phyloP scores from a whole-genome alignment of 179 eudicot genomes.

The Silene coronaria region DNA sequence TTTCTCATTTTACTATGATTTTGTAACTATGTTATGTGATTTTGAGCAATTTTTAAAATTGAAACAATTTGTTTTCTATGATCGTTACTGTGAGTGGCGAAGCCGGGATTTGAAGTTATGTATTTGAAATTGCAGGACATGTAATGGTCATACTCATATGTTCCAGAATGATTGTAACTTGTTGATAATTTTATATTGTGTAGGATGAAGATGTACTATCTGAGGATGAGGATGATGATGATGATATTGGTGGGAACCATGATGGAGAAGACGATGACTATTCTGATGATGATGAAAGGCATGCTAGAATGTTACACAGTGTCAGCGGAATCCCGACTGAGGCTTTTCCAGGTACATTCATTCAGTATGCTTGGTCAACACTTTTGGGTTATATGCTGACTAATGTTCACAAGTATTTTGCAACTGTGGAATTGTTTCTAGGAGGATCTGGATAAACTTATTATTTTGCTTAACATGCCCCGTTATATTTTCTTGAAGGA shows the following conservation, averaged over 20 bases:
- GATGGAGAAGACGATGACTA: conserved; percentile 19
- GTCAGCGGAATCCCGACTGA: conserved; percentile 71
- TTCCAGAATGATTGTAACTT: background rate
- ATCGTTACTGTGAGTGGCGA: background rate
- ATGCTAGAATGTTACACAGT: conserved; percentile 64
- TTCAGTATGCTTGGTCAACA: background rate
- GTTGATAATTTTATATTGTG: background rate
- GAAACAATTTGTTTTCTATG: background rate
- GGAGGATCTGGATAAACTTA: background rate
- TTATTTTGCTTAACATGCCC: background rate
- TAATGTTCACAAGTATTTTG: background rate
- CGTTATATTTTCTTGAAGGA: too few species aligned
- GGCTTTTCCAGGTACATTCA: conserved; percentile 65
- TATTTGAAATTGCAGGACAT: too few species aligned
- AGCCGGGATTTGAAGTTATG: too few species aligned
- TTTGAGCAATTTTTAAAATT: background rate
- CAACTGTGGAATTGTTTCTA: background rate
- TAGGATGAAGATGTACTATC: conserved; percentile 82
- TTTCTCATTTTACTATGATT: background rate
- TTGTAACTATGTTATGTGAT: background rate
- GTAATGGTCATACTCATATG: too few species aligned
- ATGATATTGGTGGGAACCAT: conserved; percentile 25
- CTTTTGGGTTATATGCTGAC: background rate
- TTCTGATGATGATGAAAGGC: conserved; percentile 46
- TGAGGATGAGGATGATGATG: conserved; percentile 70